A percentile compares a stretch with the other conserved stretches of the same genome.
Evolutionary conservation across 495 filamentous ascomycete species (phyloP).

Genomic region (Clavariopsis aquatica): DNA sequence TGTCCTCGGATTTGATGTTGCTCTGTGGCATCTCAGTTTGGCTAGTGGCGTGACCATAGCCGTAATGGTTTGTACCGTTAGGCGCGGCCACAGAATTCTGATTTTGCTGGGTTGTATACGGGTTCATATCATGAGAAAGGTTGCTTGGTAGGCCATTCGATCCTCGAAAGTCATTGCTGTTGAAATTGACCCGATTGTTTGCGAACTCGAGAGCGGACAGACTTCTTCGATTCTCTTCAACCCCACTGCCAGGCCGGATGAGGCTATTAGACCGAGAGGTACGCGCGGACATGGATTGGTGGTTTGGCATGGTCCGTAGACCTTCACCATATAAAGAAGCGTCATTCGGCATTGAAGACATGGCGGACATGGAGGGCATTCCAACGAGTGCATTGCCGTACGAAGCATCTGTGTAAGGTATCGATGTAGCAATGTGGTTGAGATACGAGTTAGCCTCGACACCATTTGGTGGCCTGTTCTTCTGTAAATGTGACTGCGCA

Average conservation of each 20-base stretch:
- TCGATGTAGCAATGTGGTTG: conserved; percentile 25
- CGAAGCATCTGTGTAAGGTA: conserved; percentile 25
- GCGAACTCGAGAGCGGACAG: conserved; percentile 30
- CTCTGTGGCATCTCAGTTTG: conserved; percentile 27
- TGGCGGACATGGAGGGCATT: conserved; percentile 24
- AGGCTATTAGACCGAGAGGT: conserved; percentile 39
- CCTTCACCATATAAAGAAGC: conserved; percentile 22
- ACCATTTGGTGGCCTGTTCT: conserved; percentile 41
- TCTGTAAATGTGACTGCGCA: conserved; percentile 83
- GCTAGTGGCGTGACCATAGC: conserved; percentile 15
- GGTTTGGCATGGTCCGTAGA: background rate
- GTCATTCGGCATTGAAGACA: conserved; percentile 22
- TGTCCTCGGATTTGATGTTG: conserved; percentile 31
- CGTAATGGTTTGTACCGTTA: conserved; percentile 17
- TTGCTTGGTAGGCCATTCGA: conserved; percentile 17
- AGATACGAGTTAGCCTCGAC: conserved; percentile 30
- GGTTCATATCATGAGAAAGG: conserved; percentile 23
- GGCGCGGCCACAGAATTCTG: conserved; percentile 12
- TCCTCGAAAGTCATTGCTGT: conserved; percentile 24
- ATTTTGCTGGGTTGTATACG: conserved; percentile 24
- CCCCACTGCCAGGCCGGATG: conserved; percentile 31
- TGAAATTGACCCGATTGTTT: conserved; percentile 27
- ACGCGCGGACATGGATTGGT: conserved; percentile 34
- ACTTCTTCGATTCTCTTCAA: conserved; percentile 37
- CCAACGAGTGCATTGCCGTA: conserved; percentile 28